Evolutionary conservation across 2,329 filamentous ascomycete genomes (phyloP).

Genomic region (Sarocladium kiliense): DNA sequence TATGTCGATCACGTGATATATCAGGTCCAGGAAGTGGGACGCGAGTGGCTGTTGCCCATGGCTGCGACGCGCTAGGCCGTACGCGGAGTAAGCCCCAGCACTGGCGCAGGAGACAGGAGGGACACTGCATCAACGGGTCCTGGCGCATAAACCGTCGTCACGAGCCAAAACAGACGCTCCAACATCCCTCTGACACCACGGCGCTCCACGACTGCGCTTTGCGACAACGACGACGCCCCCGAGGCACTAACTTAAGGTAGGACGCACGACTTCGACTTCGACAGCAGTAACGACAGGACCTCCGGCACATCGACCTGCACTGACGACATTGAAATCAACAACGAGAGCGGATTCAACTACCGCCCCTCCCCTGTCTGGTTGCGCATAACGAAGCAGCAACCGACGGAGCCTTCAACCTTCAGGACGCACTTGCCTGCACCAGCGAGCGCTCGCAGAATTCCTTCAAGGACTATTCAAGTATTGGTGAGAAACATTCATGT

Average conservation of each 20-base stretch:
- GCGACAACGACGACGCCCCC: conserved; percentile 2
- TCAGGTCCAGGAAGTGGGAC: conserved; percentile 15
- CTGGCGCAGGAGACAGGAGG: conserved; percentile 12
- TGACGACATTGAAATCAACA: background rate
- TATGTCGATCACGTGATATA: background rate
- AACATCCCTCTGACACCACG: conserved; percentile 3
- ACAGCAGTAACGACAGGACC: background rate
- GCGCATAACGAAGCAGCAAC: conserved; percentile 2
- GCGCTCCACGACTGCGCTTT: conserved; percentile 9
- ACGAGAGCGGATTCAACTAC: background rate
- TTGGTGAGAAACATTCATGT: background rate
- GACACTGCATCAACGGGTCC: conserved; percentile 4
- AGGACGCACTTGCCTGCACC: too few relatives aligned
- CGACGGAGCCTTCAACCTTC: background rate
- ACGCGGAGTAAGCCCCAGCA: conserved; percentile 17
- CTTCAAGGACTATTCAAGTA: background rate
- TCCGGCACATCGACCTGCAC: background rate
- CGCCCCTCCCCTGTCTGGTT: background rate
- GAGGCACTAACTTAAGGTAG: background rate
- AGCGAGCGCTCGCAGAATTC: too few relatives aligned
- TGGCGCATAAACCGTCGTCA: conserved; percentile 19
- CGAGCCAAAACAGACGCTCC: conserved; percentile 20
- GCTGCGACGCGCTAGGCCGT: conserved; percentile 16
- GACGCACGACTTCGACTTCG: background rate
- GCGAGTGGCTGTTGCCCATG: conserved; percentile 22